These are phyloP conservation scores for Phytophthora podocarpi DNA, from an alignment of 352 stramenopile species.

Conservation along the genomic window DNA sequence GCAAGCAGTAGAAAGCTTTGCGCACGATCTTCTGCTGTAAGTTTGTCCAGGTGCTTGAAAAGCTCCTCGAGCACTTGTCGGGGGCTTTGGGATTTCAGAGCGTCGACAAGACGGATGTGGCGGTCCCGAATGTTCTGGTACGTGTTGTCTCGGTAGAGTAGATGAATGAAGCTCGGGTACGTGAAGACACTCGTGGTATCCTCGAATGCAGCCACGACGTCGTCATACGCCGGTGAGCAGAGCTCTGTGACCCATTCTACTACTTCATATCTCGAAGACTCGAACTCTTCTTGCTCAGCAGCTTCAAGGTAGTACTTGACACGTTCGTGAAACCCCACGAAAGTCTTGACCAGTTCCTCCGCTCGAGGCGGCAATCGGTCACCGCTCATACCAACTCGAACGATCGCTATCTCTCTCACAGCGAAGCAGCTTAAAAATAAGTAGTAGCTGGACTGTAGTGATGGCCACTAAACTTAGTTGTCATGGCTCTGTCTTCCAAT, in stretches of 20 bases:
- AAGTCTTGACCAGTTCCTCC: too few species aligned
- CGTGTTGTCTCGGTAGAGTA: conserved; percentile 23
- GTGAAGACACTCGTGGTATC: conserved; percentile 3
- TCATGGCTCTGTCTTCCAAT: too few species aligned
- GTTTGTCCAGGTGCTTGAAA: conserved; percentile 14
- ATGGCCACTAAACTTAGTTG: too few species aligned
- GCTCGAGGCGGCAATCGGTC: too few species aligned
- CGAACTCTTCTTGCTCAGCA: too few species aligned
- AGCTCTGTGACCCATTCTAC: conserved; percentile 19
- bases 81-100: conserved; percentile 6
- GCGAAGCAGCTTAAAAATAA: too few species aligned
- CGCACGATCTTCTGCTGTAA: conserved; percentile 30
- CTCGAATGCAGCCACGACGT: conserved; percentile 12
- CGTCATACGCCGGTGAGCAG: conserved; percentile 16
- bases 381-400: too few species aligned
- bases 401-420: too few species aligned
- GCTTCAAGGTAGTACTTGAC: too few species aligned
- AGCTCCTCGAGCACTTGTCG: conserved; percentile 12
- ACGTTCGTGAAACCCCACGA: too few species aligned
- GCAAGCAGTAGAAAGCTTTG: conserved; percentile 28
- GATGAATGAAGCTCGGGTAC: conserved; percentile 16
- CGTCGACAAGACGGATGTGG: conserved; percentile 11
- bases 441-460: too few species aligned
- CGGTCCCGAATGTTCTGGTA: conserved; percentile 22
- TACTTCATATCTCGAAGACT: too few species aligned